Evolutionary conservation across 768 basidiomycete genomes (phyloP).

Genomic region (Boletus rex-veris): DNA sequence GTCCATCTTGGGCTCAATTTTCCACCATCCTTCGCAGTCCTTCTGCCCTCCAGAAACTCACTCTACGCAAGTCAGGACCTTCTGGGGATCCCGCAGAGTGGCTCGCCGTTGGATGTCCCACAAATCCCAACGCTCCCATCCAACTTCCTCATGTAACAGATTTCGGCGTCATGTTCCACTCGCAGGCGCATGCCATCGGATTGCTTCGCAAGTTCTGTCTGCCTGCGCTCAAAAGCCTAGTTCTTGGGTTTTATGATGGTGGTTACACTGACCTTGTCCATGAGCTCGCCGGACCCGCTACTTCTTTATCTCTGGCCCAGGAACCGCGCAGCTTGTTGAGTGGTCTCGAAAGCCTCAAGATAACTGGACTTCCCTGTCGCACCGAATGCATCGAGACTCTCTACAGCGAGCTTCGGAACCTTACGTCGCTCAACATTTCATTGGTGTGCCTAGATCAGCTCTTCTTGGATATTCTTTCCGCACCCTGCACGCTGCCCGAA

Average conservation of each 20-base stretch:
- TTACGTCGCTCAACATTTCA: constrained; percentile 37
- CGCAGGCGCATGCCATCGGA: constrained; percentile 39
- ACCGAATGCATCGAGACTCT: constrained; percentile 28
- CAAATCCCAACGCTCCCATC: constrained; percentile 26
- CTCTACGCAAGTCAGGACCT: constrained; percentile 58
- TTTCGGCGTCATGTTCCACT: constrained; percentile 50
- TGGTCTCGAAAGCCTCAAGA: constrained; percentile 49
- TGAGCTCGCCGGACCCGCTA: constrained; percentile 34
- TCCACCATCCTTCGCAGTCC: constrained; percentile 48
- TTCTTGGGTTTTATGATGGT: constrained; percentile 51
- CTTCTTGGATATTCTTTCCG: constrained; percentile 27
- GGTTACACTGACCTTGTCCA: constrained; percentile 52
- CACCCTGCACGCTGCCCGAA: background rate
- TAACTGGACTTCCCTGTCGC: constrained; percentile 48
- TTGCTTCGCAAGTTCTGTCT: constrained; percentile 27
- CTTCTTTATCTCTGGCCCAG: constrained; percentile 29
- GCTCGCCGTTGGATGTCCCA: constrained; percentile 21
- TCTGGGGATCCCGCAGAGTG: constrained; percentile 39
- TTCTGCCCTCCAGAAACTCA: constrained; percentile 51
- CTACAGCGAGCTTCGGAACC: constrained; percentile 45
- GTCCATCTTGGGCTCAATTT: constrained; percentile 57
- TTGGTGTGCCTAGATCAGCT: too few species aligned
- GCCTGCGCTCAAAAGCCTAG: constrained; percentile 36
- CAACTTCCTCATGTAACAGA: constrained; percentile 25
- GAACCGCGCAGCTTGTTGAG: constrained; percentile 37